Conservation (phyloP, 2,329 filamentous ascomycete genomes). For the Penicillium sp. region DNA sequence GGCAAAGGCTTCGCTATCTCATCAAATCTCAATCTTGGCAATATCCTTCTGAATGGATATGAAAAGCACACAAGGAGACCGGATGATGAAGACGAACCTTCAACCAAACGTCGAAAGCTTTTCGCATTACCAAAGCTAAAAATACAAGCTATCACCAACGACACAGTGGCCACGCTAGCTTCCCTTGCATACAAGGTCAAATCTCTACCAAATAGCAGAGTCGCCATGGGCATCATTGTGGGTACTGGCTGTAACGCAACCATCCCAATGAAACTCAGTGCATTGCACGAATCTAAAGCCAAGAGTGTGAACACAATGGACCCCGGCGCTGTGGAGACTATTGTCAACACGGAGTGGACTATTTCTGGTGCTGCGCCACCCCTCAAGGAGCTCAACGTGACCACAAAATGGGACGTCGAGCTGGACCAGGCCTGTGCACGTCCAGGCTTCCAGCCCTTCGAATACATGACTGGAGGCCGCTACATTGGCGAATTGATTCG, state of each 20-base stretch:
- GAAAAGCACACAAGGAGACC: conserved; percentile 42
- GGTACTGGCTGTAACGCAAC: conserved; percentile 77
- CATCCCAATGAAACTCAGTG: conserved; percentile 57
- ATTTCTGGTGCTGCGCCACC: conserved; percentile 67
- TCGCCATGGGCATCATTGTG: conserved; percentile 71
- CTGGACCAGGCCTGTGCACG: conserved; percentile 59
- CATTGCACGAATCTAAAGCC: conserved; percentile 57
- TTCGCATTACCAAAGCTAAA: conserved; percentile 55
- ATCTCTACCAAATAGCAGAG: conserved; percentile 52
- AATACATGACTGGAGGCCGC: conserved; percentile 73
- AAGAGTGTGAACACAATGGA: conserved; percentile 40
- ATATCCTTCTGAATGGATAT: conserved; percentile 48
- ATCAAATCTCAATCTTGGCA: conserved; percentile 47
- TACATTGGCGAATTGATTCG: conserved; percentile 70
- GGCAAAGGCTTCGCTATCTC: conserved; percentile 52
- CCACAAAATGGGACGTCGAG: conserved; percentile 61
- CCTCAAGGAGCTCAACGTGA: conserved; percentile 50
- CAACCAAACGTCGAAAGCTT: conserved; percentile 39
- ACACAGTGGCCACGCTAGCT: conserved; percentile 68
- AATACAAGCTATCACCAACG: conserved; percentile 70
- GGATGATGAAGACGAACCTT: conserved; percentile 34
- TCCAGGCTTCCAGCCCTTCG: conserved; percentile 70
- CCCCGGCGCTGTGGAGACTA: conserved; percentile 53
- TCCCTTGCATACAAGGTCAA: conserved; percentile 66
- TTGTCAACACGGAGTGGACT: conserved; percentile 77